These are phyloP conservation scores for Albugo laibachii DNA, from an alignment of 352 stramenopile genomes.

Conservation along the genomic window DNA sequence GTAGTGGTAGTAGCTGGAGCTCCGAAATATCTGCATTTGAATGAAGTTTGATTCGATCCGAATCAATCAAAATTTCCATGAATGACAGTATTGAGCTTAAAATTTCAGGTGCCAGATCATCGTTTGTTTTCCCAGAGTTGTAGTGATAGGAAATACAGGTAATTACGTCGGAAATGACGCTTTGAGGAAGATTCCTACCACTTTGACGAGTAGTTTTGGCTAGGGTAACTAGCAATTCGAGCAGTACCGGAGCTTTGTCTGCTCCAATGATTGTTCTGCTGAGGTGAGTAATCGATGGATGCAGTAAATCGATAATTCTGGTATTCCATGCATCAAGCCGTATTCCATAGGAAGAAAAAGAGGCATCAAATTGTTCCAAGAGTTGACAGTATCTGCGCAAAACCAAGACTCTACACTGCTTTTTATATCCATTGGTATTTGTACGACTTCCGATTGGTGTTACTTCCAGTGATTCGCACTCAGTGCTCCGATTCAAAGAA, in stretches of 20 bases:
- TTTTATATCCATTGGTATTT: no score
- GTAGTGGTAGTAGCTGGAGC: constrained; percentile 35
- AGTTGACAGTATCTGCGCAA: no score
- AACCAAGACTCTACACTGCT: no score
- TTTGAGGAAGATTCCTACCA: constrained; percentile 18
- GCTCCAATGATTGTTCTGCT: constrained; percentile 51
- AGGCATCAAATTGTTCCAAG: no score
- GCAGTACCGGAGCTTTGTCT: constrained; percentile 46
- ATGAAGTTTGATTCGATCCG: constrained; percentile 12
- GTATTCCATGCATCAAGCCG: no score
- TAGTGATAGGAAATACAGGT: constrained; percentile 24
- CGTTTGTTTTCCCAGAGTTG: not conserved
- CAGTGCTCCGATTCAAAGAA: no score
- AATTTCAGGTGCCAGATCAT: constrained; percentile 21
- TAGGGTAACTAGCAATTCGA: constrained; percentile 56
- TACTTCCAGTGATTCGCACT: no score
- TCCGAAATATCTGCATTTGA: not conserved
- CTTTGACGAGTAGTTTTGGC: constrained; percentile 13
- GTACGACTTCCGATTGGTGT: no score
- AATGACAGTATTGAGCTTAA: constrained; percentile 56
- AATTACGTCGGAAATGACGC: constrained; percentile 16
- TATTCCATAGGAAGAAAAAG: no score
- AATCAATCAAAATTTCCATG: constrained; percentile 55
- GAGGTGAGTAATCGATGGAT: constrained; percentile 42
- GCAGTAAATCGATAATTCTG: no score